Conservation (phyloP, 148 eudicot species). For the Selenicereus undatus region DNA sequence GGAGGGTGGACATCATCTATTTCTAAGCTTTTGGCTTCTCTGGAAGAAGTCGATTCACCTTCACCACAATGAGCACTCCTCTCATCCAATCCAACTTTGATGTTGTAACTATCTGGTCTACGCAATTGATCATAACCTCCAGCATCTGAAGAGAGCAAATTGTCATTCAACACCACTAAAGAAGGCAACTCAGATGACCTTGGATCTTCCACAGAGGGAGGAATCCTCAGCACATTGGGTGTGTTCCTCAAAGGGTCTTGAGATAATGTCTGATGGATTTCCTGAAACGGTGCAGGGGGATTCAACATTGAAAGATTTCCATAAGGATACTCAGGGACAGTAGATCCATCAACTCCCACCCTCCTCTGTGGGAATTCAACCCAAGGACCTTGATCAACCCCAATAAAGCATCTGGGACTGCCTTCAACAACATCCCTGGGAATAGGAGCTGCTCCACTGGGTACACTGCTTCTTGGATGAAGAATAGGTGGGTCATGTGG, state of each 20-base stretch:
- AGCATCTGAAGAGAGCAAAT: constrained; percentile 24
- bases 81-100: constrained; percentile 34
- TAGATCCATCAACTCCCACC: constrained; percentile 46
- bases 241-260: constrained; percentile 37
- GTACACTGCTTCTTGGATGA: constrained; percentile 47
- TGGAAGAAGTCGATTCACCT: constrained; percentile 25
- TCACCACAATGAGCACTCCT: constrained; percentile 25
- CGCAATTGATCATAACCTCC: constrained; percentile 24
- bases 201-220: constrained; percentile 25
- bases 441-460: constrained; percentile 38
- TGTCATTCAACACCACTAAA: constrained; percentile 25
- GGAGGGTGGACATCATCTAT: constrained; percentile 16
- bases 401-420: constrained; percentile 49
- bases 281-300: constrained; percentile 31
- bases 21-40: constrained; percentile 25
- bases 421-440: constrained; percentile 45
- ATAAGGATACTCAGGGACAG: constrained; percentile 44
- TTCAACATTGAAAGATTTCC: constrained; percentile 33
- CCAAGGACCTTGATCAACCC: constrained; percentile 59
- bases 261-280: constrained; percentile 29
- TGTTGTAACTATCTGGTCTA: constrained; percentile 26
- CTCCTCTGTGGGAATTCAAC: constrained; percentile 53
- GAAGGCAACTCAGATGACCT: constrained; percentile 31
- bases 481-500: constrained; percentile 47
- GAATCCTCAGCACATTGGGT: constrained; percentile 25